Percentiles rank a stretch among this genome's conserved stretches.
phyloP scores from a whole-genome alignment of 352 stramenopile genomes.

The Phytophthora kernoviae region DNA sequence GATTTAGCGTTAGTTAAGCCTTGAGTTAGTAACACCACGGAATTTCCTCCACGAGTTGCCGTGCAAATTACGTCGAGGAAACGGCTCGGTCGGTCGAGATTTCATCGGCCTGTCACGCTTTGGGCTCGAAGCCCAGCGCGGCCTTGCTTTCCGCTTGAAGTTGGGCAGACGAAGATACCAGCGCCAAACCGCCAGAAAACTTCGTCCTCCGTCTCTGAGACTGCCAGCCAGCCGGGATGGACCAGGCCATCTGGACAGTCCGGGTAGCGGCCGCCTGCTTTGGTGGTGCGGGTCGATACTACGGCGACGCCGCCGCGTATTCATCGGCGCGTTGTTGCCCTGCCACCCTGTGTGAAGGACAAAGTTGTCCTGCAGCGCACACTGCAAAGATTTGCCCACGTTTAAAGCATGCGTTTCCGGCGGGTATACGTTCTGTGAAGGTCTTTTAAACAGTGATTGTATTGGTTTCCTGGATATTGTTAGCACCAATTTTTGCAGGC shows the following conservation, averaged over 20 bases:
- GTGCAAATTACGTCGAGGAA: not conserved
- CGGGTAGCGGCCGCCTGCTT: no score
- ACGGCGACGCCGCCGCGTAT: not conserved
- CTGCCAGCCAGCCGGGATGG: not conserved
- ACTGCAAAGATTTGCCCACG: no score
- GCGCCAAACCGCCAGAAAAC: not conserved
- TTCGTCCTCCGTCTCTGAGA: no score
- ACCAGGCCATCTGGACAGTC: not conserved
- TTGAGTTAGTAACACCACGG: not conserved
- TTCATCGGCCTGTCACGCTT: no score
- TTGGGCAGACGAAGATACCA: constrained; percentile 11
- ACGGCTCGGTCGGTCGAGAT: not conserved
- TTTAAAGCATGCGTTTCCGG: no score
- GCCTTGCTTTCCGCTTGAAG: constrained; percentile 18
- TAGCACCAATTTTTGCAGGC: no score
- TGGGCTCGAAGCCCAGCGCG: no score
- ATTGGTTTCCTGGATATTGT: no score
- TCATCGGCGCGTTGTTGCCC: constrained; percentile 2
- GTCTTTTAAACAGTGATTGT: no score
- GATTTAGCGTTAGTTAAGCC: not conserved
- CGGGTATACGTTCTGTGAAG: no score
- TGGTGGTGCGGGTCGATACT: not conserved
- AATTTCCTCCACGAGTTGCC: not conserved
- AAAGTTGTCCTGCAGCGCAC: not conserved
- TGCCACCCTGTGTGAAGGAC: no score